Conservation (phyloP, 805 yeast genomes). For the Ogataea polymorpha region DNA sequence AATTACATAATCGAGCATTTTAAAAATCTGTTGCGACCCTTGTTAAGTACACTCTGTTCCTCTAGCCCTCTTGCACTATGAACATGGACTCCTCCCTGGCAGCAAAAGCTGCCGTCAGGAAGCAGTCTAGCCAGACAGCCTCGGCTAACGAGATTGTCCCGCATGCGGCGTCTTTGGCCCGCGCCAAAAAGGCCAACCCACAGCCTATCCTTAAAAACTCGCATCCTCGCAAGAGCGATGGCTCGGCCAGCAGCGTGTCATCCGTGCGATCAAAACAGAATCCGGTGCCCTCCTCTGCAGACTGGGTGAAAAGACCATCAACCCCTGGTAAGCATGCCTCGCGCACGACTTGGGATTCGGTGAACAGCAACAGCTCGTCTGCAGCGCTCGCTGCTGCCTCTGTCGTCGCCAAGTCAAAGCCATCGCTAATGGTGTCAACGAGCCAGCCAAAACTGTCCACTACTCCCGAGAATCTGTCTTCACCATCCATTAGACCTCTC, state of each 20-base stretch:
- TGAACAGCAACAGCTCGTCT: slow-evolving; percentile 29
- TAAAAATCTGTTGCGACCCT: slow-evolving; percentile 1
- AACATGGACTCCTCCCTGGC: slow-evolving; percentile 12
- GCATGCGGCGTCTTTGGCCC: slow-evolving; percentile 26
- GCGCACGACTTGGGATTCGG: slow-evolving; percentile 27
- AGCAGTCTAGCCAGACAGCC: slow-evolving; percentile 9
- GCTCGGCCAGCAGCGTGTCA: background rate
- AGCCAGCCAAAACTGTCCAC: slow-evolving; percentile 2
- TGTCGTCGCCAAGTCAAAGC: slow-evolving; percentile 32
- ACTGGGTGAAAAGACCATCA: slow-evolving; percentile 5
- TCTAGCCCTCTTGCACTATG: slow-evolving; percentile 1
- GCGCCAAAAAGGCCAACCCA: slow-evolving; percentile 19
- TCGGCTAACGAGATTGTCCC: slow-evolving; percentile 17
- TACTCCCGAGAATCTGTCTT: slow-evolving; percentile 1
- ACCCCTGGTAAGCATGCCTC: slow-evolving; percentile 6
- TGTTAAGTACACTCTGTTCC: background rate
- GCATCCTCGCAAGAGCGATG: background rate
- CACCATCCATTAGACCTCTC: background rate
- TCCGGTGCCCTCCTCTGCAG: slow-evolving; percentile 5
- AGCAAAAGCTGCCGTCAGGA: slow-evolving; percentile 15
- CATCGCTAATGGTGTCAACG: slow-evolving; percentile 26
- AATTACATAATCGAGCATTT: background rate
- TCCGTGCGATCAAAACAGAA: background rate
- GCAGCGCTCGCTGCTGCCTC: slow-evolving; percentile 37
- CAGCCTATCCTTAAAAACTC: slow-evolving; percentile 3